phyloP scores from a whole-genome alignment of 140 eudicot species.

The Flaveria floridana region DNA sequence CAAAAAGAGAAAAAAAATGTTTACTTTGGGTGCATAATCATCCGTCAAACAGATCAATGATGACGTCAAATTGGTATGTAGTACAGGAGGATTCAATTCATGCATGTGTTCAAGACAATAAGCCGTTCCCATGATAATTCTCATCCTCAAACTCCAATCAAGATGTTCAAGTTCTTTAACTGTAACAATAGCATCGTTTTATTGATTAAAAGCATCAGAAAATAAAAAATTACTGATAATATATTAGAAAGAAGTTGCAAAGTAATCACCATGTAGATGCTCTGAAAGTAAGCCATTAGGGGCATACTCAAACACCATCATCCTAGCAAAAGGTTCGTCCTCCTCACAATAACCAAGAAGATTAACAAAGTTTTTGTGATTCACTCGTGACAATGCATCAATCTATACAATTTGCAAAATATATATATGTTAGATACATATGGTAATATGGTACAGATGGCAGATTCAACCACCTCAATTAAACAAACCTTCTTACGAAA shows the following conservation, averaged over 20 bases:
- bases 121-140: conserved; percentile 86
- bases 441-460: not conserved
- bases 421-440: conserved; percentile 13
- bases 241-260: not conserved
- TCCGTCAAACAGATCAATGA: conserved; percentile 61
- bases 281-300: conserved; percentile 81
- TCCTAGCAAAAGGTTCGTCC: conserved; percentile 75
- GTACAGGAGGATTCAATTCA: conserved; percentile 66
- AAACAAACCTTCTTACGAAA: conserved; percentile 71
- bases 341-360: conserved; percentile 95
- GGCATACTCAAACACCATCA: conserved; percentile 98
- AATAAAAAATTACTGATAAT: not conserved
- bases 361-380: conserved; percentile 90
- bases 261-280: conserved; percentile 78
- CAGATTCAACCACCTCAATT: conserved; percentile 3
- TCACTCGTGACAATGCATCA: conserved; percentile 70
- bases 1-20: conserved; percentile 5
- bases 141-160: conserved; percentile 82
- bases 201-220: conserved; percentile 18
- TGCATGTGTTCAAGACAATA: conserved; percentile 92
- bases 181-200: conserved; percentile 30
- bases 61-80: conserved; percentile 52
- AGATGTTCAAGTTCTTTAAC: conserved; percentile 84
- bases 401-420: conserved; percentile 46
- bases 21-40: conserved; percentile 95